Conservation (phyloP, 257 asterid genomes). For the Haberlea rhodopensis region DNA sequence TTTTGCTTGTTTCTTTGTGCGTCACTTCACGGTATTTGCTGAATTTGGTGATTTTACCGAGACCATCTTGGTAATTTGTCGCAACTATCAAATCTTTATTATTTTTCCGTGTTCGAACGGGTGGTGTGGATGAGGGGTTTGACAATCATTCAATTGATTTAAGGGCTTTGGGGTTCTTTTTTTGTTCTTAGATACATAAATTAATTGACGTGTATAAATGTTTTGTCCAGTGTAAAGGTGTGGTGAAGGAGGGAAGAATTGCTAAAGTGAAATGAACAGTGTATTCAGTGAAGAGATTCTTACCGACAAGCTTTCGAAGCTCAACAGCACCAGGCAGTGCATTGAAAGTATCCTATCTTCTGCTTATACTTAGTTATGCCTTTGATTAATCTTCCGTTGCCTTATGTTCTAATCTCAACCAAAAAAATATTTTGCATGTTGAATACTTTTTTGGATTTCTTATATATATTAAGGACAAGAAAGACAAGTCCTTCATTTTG, state of each 20-base stretch:
- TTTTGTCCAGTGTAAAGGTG: background rate
- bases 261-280: background rate
- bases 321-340: background rate
- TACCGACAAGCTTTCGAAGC: background rate
- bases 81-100: background rate
- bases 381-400: background rate
- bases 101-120: background rate
- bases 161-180: background rate
- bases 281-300: background rate
- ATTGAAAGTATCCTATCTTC: background rate
- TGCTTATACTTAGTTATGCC: background rate
- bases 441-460: too few relatives aligned
- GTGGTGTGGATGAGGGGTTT: background rate
- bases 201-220: background rate
- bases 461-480: too few relatives aligned
- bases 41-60: background rate
- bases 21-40: background rate
- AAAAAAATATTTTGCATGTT: too few relatives aligned
- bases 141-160: too few relatives aligned
- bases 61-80: background rate
- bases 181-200: background rate
- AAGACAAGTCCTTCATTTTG: too few relatives aligned
- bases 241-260: background rate
- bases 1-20: background rate
- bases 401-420: too few relatives aligned